These are phyloP conservation scores for Sporopachydermia lactativora DNA, from an alignment of 805 yeast genomes.

Conservation along the genomic window DNA sequence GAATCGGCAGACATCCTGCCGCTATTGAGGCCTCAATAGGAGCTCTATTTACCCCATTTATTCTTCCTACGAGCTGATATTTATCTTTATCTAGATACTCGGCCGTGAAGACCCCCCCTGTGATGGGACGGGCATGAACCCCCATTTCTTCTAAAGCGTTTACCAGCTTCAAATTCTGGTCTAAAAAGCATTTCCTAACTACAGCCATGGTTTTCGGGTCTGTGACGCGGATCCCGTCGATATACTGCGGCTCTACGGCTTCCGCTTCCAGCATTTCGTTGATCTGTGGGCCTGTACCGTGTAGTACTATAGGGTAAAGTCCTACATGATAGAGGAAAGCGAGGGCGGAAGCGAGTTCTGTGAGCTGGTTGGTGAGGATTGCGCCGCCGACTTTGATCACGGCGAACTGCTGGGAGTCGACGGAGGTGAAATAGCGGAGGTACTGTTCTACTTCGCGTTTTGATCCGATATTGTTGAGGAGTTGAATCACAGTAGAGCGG, in stretches of 20 bases:
- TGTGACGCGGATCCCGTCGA: constrained; percentile 93
- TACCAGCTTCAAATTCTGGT: constrained; percentile 88
- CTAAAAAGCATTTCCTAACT: constrained; percentile 88
- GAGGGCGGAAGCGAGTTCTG: constrained; percentile 87
- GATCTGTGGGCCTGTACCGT: constrained; percentile 99
- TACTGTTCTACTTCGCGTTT: constrained; percentile 98
- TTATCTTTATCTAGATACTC: constrained; percentile 81
- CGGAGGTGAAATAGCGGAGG: constrained; percentile 90
- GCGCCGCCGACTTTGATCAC: constrained; percentile 99
- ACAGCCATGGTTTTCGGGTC: constrained; percentile 91
- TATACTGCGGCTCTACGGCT: constrained; percentile 91
- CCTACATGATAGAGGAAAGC: constrained; percentile 97
- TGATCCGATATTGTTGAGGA: constrained; percentile 90
- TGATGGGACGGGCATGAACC: constrained; percentile 96
- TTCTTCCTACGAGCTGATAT: constrained; percentile 86
- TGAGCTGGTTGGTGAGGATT: constrained; percentile 85
- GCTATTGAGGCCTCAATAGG: constrained; percentile 88
- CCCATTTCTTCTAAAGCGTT: constrained; percentile 95
- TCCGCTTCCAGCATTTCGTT: constrained; percentile 85
- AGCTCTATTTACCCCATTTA: constrained; percentile 72
- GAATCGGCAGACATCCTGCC: constrained; percentile 93
- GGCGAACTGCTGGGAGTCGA: constrained; percentile 83
- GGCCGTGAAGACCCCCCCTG: constrained; percentile 94
- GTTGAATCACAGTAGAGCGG: constrained; percentile 89
- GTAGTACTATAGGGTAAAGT: constrained; percentile 88